Evolutionary conservation across 805 yeast genomes (phyloP), one percentile per base, ranked within the genome.

Genomic region (Danielia oregonensis): DNA sequence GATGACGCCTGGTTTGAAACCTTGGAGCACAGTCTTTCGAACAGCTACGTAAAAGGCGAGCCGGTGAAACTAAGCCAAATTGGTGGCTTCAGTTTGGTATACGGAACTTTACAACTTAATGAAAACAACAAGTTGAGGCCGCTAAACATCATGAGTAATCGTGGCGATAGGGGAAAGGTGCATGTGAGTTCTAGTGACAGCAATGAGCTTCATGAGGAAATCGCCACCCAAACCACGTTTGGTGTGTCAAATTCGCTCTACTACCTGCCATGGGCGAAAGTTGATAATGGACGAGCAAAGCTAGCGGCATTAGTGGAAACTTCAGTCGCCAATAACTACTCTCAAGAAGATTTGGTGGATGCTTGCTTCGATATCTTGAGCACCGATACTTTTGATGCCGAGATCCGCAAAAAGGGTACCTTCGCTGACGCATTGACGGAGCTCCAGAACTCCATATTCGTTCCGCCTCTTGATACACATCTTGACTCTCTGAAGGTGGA

Each of bases 181-280:
- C 69, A 60, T 30, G 55, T 42, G 9, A 33, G 43, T 2, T 38
- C 32, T 12, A 42, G 36, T 24, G 35, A 37, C 9, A 7, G 14
- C 3, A 29, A 23, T 4, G 39, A 30, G 16, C 35, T 23, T 9
- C 50, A 51, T 17, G 45, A 42, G 14, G 59, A 53, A 6, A 43
- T 54, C 7, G 46, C 49, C 8, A 34, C 35, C 14, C 43, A 56
- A 12, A 52, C 57, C 6, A 69, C 77, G 0, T 64, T 80, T 35
- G 85, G 86, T 1, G 49, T 85, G 10, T 81, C 89, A 1, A 85
- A 85, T 52, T 82, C 89, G 2, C 59, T 75, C n/a, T 74, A 66
- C 44, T 65, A 70, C 19, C 66, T 76, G 17, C 82, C 86, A 5
- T 89, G 97, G 97, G 71, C 73, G 0, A 91, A 89, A 49, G 82